Conservation (phyloP, 1,284 basidiomycete genomes). For the Sphagnurus paluster region DNA sequence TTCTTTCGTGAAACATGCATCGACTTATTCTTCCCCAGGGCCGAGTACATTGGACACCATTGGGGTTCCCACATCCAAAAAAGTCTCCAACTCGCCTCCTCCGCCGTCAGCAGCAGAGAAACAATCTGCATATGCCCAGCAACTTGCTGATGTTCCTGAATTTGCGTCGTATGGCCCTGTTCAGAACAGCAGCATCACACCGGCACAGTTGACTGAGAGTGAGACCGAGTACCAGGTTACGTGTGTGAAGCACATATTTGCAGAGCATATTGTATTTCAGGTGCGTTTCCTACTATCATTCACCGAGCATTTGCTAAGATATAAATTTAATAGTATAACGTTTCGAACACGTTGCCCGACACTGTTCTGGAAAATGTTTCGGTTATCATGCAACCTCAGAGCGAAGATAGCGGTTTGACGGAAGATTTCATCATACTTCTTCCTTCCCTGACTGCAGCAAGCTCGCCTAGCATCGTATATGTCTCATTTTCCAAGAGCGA, state of each 20-base stretch:
- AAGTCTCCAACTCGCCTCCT: constrained; percentile 62
- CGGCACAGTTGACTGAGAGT: constrained; percentile 88
- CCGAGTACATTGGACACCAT: constrained; percentile 84
- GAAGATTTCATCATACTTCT: constrained; percentile 97
- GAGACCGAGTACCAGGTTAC: constrained; percentile 99
- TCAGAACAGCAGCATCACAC: constrained; percentile 84
- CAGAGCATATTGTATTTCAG: constrained; percentile 96
- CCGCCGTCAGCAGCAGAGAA: constrained; percentile 78
- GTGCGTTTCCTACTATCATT: constrained; percentile 38
- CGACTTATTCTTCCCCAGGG: constrained; percentile 41
- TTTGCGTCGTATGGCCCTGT: constrained; percentile 85
- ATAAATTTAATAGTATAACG: constrained; percentile 74
- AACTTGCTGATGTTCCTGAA: constrained; percentile 87
- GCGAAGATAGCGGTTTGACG: constrained; percentile 76
- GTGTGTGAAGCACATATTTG: constrained; percentile 97
- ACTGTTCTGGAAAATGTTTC: constrained; percentile 95
- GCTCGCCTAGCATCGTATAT: constrained; percentile 84
- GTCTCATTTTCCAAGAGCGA: constrained; percentile 91
- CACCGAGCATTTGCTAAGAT: background rate
- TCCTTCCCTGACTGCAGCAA: constrained; percentile 64
- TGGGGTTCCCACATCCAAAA: constrained; percentile 65
- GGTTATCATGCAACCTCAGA: constrained; percentile 86
- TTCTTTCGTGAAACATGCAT: background rate
- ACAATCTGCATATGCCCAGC: constrained; percentile 84
- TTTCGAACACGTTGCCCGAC: constrained; percentile 98